phyloP scores from a whole-genome alignment of 495 filamentous ascomycete species.

The Podospora fimiseda region DNA sequence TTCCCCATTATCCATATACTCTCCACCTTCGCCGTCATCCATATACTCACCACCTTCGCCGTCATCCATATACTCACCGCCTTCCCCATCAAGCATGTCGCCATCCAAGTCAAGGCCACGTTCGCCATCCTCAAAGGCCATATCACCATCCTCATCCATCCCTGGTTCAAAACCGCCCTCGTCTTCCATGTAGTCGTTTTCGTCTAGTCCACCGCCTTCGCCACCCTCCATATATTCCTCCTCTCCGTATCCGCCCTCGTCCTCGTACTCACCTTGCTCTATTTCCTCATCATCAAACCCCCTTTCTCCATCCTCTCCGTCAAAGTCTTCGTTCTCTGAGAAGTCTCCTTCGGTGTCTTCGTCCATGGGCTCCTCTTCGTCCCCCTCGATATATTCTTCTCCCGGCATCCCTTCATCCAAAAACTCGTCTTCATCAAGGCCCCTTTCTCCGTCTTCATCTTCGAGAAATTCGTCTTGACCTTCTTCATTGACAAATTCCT shows the following conservation, averaged over 20 bases:
- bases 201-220: neutral
- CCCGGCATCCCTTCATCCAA: neutral
- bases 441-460: neutral
- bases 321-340: neutral
- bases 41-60: neutral
- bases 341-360: too few species aligned
- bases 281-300: neutral
- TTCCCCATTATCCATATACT: too few species aligned
- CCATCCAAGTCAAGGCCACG: neutral
- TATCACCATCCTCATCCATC: too few species aligned
- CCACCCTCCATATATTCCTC: neutral
- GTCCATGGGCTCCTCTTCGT: too few species aligned
- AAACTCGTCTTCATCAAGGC: neutral
- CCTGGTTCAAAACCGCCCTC: too few species aligned
- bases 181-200: neutral
- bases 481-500: neutral
- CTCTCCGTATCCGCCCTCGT: neutral
- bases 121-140: neutral
- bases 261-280: neutral
- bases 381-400: neutral
- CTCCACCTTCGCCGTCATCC: too few species aligned
- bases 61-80: neutral
- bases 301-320: neutral
- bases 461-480: neutral
- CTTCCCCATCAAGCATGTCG: neutral